Conservation (phyloP, 129 eudicot genomes). For the Cynara cardunculus region DNA sequence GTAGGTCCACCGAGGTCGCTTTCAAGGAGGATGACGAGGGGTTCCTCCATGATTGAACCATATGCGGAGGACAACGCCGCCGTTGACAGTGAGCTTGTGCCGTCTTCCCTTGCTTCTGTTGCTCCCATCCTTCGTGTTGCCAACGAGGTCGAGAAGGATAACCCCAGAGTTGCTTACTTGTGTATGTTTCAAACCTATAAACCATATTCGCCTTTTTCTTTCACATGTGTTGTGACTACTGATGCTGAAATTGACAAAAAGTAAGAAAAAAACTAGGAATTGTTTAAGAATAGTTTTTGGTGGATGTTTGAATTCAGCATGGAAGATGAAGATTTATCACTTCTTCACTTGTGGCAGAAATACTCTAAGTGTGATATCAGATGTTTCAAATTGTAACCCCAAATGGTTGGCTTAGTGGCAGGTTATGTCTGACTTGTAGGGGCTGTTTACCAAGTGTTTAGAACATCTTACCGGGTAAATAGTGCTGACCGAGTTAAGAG, state of each 20-base stretch:
- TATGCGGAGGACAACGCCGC: constrained; percentile 39
- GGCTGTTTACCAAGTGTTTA: too few species aligned
- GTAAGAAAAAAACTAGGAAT: neutral
- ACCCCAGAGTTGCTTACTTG: constrained; percentile 85
- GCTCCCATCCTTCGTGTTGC: constrained; percentile 95
- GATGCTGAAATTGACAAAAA: neutral
- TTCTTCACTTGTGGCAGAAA: neutral
- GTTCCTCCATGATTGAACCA: constrained; percentile 51
- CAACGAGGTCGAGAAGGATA: constrained; percentile 73
- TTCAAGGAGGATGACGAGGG: constrained; percentile 42
- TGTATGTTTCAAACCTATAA: constrained; percentile 40
- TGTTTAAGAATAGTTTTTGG: constrained; percentile 9
- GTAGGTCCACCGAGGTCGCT: constrained; percentile 44
- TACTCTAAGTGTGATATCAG: neutral
- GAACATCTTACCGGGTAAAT: too few species aligned
- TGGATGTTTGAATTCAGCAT: neutral
- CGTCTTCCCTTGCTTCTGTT: constrained; percentile 77
- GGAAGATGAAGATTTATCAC: neutral
- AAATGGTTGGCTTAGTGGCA: neutral
- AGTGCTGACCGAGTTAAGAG: too few species aligned
- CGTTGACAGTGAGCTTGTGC: constrained; percentile 89
- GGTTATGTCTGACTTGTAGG: too few species aligned
- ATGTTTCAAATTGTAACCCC: neutral
- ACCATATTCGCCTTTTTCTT: neutral
- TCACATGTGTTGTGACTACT: neutral